phyloP scores from a whole-genome alignment of 179 eudicot genomes.

The Silene coronaria region DNA sequence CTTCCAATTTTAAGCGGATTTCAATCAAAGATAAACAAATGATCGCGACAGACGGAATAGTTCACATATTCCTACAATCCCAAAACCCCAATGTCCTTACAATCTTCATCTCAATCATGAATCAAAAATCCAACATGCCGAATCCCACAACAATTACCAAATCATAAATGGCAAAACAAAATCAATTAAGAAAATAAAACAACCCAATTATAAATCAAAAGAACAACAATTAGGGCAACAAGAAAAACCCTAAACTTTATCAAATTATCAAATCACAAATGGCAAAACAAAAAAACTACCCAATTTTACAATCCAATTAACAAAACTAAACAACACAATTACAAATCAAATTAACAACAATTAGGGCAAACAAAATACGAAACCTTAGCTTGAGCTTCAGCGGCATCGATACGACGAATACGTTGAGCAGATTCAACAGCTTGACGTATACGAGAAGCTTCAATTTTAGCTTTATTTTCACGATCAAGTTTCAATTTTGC shows the following conservation, averaged over 20 bases:
- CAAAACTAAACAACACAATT: not conserved
- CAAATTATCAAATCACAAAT: not conserved
- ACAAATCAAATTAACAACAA: not conserved
- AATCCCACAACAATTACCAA: not conserved
- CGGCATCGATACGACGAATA: conserved; percentile 65
- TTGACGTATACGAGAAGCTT: conserved; percentile 57
- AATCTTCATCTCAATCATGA: not conserved
- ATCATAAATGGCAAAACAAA: not conserved
- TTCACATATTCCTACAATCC: not conserved
- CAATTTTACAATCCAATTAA: not conserved
- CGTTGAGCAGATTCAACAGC: conserved; percentile 70
- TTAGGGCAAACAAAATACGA: not conserved
- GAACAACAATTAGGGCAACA: not conserved
- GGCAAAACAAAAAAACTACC: not conserved
- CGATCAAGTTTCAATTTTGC: conserved; percentile 52
- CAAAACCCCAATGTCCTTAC: not conserved
- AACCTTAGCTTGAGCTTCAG: conserved; percentile 71
- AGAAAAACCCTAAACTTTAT: not conserved
- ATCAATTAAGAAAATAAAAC: not conserved
- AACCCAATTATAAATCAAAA: not conserved
- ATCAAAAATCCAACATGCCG: not conserved
- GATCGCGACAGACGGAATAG: too few relatives aligned
- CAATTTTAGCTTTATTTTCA: conserved; percentile 59
- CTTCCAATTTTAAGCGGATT: too few relatives aligned
- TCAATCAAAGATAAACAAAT: too few relatives aligned